Evolutionary conservation across 2,329 filamentous ascomycete genomes (phyloP).

Genomic region (Atkinsonella texensis): DNA sequence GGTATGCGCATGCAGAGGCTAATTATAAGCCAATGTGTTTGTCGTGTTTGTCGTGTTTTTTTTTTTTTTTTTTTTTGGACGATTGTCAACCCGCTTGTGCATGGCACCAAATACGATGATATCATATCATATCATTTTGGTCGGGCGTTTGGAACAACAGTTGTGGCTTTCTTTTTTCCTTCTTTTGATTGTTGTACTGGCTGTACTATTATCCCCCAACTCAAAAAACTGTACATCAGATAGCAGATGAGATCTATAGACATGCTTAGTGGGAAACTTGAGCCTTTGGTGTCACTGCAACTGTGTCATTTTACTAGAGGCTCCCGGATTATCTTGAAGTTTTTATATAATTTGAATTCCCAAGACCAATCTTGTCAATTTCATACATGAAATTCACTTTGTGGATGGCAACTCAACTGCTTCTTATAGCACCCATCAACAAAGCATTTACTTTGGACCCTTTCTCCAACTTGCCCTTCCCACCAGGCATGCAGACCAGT

Average conservation of each 20-base stretch:
- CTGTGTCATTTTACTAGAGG: neutral
- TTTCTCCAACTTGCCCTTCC: slow-evolving; percentile 51
- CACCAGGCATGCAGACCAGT: slow-evolving; percentile 61
- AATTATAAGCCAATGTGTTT: neutral
- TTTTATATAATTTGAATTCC: too few relatives aligned
- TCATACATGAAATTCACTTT: too few relatives aligned
- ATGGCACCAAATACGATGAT: slow-evolving; percentile 20
- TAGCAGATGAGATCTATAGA: slow-evolving; percentile 12
- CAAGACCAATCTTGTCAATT: too few relatives aligned
- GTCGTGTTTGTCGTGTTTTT: too few relatives aligned
- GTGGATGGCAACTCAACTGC: slow-evolving; percentile 1
- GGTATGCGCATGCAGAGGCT: neutral
- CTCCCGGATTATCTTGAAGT: too few relatives aligned
- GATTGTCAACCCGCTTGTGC: slow-evolving; percentile 11
- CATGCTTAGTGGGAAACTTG: slow-evolving; percentile 6
- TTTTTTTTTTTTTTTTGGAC: neutral
- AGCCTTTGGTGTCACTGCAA: neutral
- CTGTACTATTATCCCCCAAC: slow-evolving; percentile 23
- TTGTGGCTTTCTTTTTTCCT: slow-evolving; percentile 7
- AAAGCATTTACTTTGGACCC: slow-evolving; percentile 65
- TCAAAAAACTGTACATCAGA: slow-evolving; percentile 21
- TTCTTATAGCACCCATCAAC: slow-evolving; percentile 50
- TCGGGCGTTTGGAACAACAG: slow-evolving; percentile 29
- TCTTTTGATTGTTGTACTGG: slow-evolving; percentile 9
- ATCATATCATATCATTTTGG: slow-evolving; percentile 21